Base-by-base conservation (phyloP, 2,329 filamentous ascomycete species). In the Monilinia fructigena region DNA sequence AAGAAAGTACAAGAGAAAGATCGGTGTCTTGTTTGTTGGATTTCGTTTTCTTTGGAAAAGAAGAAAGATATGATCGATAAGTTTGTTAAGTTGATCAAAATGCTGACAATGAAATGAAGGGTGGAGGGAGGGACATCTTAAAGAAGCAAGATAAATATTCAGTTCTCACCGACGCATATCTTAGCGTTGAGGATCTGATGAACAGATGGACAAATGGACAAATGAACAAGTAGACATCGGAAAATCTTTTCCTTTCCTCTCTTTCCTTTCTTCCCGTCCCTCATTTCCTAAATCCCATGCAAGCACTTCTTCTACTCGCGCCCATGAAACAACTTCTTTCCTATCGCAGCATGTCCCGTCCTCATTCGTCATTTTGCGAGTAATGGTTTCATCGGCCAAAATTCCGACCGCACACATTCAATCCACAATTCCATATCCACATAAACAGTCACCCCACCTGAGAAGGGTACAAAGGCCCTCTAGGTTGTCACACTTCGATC, bases 331-430 rank as follows among this genome's bases (percentile, higher is more conserved):
- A 48, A 42, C 6, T 48, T 28, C 20, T 48, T 59, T 48, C 18
- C 12, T 31, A 23, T 20, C 20, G 2, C 3, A 60, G 14, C 42
- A 1, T 11, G 3, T n/a, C 23, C 28, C 16, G 4, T n/a, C 23
- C 28, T 23, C 8, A 60, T 60, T 60, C 45, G 58, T 38, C 58
- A 18, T n/a, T 50, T 60, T 16, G 28, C 58, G 58, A 60, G 28
- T 28, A 23, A 50, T 20, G 58, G 45, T 60, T 38, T 12, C 45
- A 50, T 50, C 58, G 58, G 31, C 28, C 28, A 8, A 23, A 26
- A 2, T n/a, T 3, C 26, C 26, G 42, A 35, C 55, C 54, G 18
- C 52, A 54, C 31, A 16, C 47, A 12, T 48, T n/a, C 20, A 48
- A n/a, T 23, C 47, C 26, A 8, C 56, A 28, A 59, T 42, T 14